These are phyloP conservation scores for Ceratocystis albifundus DNA, from an alignment of 2,329 filamentous ascomycete species.

Conservation along the genomic window DNA sequence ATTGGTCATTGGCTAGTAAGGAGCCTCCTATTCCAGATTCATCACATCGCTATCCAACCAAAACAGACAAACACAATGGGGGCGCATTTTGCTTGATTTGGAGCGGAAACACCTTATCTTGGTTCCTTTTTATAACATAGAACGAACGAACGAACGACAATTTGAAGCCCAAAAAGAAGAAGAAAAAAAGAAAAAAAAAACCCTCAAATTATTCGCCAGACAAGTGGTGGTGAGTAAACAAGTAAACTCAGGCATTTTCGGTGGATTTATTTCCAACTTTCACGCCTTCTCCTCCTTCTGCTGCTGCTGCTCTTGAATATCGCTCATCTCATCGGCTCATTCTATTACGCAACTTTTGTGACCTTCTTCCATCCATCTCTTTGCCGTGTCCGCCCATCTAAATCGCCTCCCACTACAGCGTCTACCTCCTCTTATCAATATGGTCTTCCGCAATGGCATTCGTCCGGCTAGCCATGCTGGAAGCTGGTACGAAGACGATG, in stretches of 20 bases:
- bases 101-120: not conserved
- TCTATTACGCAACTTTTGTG: not conserved
- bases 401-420: not conserved
- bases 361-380: not conserved
- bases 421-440: not conserved
- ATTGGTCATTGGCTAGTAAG: constrained; percentile 1
- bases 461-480: constrained; percentile 64
- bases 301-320: not conserved
- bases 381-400: not conserved
- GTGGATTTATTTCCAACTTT: not conserved
- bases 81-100: not conserved
- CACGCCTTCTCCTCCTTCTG: too few relatives aligned
- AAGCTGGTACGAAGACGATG: constrained; percentile 67
- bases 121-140: not conserved
- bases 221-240: not conserved
- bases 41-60: constrained; percentile 2
- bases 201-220: too few relatives aligned
- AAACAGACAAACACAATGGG: not conserved
- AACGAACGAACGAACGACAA: not conserved
- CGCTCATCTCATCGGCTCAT: constrained; percentile 5
- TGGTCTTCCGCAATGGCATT: constrained; percentile 22
- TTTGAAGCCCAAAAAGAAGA: too few relatives aligned
- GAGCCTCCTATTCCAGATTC: not conserved
- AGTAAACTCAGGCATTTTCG: not conserved
- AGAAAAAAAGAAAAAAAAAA: too few relatives aligned